Evolutionary conservation across 768 basidiomycete species (phyloP).

Genomic region (Xerocomellus chrysenteron): DNA sequence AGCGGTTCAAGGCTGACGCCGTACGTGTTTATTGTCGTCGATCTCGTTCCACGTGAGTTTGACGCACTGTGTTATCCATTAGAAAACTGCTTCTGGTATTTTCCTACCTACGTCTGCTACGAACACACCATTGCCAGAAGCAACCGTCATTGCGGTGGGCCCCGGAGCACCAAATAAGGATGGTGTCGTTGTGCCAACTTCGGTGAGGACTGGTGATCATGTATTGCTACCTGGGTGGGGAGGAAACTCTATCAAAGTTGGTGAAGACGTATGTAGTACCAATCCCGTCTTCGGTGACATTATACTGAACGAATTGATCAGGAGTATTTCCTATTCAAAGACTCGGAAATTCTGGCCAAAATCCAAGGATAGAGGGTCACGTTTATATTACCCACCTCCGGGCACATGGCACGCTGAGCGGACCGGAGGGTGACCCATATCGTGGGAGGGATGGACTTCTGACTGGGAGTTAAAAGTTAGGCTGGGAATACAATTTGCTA

Average conservation of each 20-base stretch:
- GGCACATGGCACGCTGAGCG: not conserved
- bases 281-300: not conserved
- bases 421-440: not conserved
- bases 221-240: slow-evolving; percentile 97
- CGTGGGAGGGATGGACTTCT: not conserved
- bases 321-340: slow-evolving; percentile 96
- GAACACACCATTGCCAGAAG: slow-evolving; percentile 86
- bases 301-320: slow-evolving; percentile 32
- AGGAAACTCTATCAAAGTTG: slow-evolving; percentile 92
- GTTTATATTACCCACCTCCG: not conserved
- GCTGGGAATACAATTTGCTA: slow-evolving; percentile 16
- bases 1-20: slow-evolving; percentile 95
- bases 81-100: slow-evolving; percentile 99
- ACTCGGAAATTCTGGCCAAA: slow-evolving; percentile 93
- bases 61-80: not conserved
- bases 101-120: slow-evolving; percentile 93
- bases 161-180: slow-evolving; percentile 92
- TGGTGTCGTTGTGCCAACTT: slow-evolving; percentile 68
- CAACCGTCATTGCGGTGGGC: slow-evolving; percentile 93
- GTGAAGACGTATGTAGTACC: slow-evolving; percentile 76
- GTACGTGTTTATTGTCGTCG: slow-evolving; percentile 46
- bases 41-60: not conserved
- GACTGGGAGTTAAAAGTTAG: slow-evolving; percentile 4
- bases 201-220: slow-evolving; percentile 86
- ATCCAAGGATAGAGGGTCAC: slow-evolving; percentile 73